Conservation (phyloP, 1,284 basidiomycete genomes). For the Ganoderma sinense region DNA sequence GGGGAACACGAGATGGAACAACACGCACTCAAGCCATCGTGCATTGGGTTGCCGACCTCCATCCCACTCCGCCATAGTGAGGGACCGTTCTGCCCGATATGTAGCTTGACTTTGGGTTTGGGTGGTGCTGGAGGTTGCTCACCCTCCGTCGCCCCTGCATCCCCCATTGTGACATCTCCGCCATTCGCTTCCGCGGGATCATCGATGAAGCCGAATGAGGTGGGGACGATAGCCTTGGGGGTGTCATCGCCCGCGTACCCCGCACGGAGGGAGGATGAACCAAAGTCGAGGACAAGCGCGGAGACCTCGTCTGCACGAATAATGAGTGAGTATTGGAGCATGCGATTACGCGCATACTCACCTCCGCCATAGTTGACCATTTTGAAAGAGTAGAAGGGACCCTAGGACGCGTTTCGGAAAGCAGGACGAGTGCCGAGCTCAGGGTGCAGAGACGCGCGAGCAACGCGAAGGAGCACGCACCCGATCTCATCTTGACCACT, state of each 20-base stretch:
- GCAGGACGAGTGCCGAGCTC: background rate
- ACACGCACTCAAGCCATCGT: conserved; percentile 86
- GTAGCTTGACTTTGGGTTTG: conserved; percentile 66
- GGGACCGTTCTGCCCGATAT: conserved; percentile 91
- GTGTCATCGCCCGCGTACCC: conserved; percentile 98
- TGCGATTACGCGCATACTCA: conserved; percentile 39
- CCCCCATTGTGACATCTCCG: conserved; percentile 64
- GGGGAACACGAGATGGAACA: conserved; percentile 3
- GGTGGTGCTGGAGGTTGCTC: conserved; percentile 29
- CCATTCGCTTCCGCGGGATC: conserved; percentile 42
- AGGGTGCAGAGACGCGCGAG: conserved; percentile 17
- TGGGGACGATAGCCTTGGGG: conserved; percentile 92
- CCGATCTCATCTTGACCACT: conserved; percentile 43
- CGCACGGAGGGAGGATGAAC: conserved; percentile 88
- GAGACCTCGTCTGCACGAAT: conserved; percentile 83
- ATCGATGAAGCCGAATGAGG: conserved; percentile 82
- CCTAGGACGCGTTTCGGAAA: conserved; percentile 40
- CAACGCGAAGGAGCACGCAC: conserved; percentile 18
- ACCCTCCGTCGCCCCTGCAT: conserved; percentile 47
- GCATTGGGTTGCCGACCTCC: conserved; percentile 87
- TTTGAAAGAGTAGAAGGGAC: conserved; percentile 14
- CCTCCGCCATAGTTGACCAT: conserved; percentile 83
- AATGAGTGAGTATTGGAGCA: background rate
- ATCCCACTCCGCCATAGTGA: conserved; percentile 92
- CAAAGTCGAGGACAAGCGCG: conserved; percentile 95